These are phyloP conservation scores for Coniochaeta hoffmannii DNA, from an alignment of 2,329 filamentous ascomycete genomes.

Conservation along the genomic window DNA sequence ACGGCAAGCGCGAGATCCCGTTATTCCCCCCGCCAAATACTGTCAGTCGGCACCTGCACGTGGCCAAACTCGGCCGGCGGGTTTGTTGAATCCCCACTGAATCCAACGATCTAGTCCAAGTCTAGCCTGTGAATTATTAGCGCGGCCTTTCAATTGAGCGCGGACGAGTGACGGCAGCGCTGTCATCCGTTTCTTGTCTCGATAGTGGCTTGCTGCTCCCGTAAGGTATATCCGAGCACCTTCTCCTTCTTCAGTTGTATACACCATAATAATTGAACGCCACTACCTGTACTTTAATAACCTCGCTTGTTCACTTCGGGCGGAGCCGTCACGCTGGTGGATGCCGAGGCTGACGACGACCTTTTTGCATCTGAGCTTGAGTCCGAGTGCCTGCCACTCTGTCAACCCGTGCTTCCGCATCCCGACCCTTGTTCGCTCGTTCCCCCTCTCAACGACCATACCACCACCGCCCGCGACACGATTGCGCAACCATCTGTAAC, in stretches of 20 bases:
- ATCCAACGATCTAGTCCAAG: not conserved
- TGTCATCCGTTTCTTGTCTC: not conserved
- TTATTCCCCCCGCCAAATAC: slow-evolving; percentile 1
- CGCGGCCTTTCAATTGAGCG: not conserved
- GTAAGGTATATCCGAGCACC: too few species aligned
- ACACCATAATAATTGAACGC: too few species aligned
- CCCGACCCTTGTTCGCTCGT: not conserved
- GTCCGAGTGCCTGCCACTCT: not conserved
- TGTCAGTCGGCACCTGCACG: not conserved
- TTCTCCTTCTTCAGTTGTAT: too few species aligned
- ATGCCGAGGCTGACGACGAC: slow-evolving; percentile 14
- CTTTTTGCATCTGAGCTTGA: slow-evolving; percentile 1
- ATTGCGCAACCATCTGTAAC: not conserved
- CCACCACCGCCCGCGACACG: not conserved
- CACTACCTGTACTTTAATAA: too few species aligned
- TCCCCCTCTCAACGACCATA: not conserved
- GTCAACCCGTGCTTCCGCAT: not conserved
- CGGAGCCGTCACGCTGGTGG: slow-evolving; percentile 1
- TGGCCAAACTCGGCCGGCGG: not conserved
- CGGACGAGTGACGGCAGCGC: not conserved
- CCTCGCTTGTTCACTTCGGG: not conserved
- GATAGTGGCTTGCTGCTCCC: not conserved
- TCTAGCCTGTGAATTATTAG: not conserved
- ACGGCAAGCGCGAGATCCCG: not conserved
- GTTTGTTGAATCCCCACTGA: slow-evolving; percentile 1